Conservation (phyloP, 2,329 filamentous ascomycete genomes). For the Lomentospora prolificans region DNA sequence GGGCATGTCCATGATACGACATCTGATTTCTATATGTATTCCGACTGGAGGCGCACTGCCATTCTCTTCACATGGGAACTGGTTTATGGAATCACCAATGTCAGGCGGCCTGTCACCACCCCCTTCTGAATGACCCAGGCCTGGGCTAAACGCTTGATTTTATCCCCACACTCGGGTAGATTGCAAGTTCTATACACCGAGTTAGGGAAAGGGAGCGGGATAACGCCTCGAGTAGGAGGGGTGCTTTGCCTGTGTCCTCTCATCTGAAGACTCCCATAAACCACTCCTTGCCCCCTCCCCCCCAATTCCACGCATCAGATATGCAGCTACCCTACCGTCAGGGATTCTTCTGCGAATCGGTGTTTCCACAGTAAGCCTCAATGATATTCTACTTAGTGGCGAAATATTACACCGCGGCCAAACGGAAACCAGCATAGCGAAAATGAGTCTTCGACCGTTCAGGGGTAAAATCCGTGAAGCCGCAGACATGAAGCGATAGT, state of each 20-base stretch:
- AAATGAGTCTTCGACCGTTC: not conserved
- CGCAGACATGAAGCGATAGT: not conserved
- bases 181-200: not conserved
- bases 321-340: conserved; percentile 7
- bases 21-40: not conserved
- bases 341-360: not conserved
- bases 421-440: not conserved
- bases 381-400: not conserved
- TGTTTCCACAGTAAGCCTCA: not conserved
- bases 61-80: no score
- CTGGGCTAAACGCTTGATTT: no score
- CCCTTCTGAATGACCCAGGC: no score
- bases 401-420: not conserved
- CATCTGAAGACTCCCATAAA: not conserved
- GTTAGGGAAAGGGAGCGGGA: not conserved
- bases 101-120: no score
- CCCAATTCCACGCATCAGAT: not conserved
- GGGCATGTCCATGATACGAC: not conserved
- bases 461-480: not conserved
- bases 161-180: not conserved
- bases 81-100: no score
- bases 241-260: not conserved
- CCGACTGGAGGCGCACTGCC: no score
- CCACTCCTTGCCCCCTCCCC: not conserved
- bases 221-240: not conserved